These are phyloP conservation scores for Lodderomyces jiufengensis DNA, from an alignment of 1,139 yeast species.

Conservation along the genomic window DNA sequence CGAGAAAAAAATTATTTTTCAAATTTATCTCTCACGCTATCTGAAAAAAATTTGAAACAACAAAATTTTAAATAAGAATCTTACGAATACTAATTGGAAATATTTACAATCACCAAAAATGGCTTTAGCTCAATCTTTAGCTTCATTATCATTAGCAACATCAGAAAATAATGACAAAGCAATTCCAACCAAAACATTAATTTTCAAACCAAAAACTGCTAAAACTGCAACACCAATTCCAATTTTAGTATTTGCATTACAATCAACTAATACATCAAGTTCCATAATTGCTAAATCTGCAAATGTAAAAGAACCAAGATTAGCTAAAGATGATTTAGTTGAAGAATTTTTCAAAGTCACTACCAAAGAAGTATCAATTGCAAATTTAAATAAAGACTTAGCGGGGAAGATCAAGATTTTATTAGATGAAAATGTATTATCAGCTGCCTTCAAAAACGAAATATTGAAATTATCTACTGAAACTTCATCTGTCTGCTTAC, in stretches of 20 bases:
- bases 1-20: no score
- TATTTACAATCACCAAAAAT: conserved; percentile 19
- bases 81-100: no score
- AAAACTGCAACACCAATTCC: conserved; percentile 82
- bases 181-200: conserved; percentile 63
- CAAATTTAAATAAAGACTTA: conserved; percentile 50
- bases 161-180: conserved; percentile 39
- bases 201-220: conserved; percentile 89
- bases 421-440: conserved; percentile 54
- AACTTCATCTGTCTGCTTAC: conserved; percentile 52
- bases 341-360: conserved; percentile 59
- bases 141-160: conserved; percentile 52
- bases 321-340: conserved; percentile 80
- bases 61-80: no score
- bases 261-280: conserved; percentile 67
- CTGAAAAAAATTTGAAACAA: no score
- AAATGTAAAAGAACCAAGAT: conserved; percentile 77
- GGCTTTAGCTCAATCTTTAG: conserved; percentile 61
- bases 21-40: no score
- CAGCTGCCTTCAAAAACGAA: conserved; percentile 32
- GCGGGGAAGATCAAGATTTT: conserved; percentile 65
- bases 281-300: conserved; percentile 63
- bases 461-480: conserved; percentile 59
- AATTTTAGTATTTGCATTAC: conserved; percentile 73
- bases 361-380: conserved; percentile 67